Conservation (phyloP, 768 basidiomycete species). For the Saitozyma sp. region DNA sequence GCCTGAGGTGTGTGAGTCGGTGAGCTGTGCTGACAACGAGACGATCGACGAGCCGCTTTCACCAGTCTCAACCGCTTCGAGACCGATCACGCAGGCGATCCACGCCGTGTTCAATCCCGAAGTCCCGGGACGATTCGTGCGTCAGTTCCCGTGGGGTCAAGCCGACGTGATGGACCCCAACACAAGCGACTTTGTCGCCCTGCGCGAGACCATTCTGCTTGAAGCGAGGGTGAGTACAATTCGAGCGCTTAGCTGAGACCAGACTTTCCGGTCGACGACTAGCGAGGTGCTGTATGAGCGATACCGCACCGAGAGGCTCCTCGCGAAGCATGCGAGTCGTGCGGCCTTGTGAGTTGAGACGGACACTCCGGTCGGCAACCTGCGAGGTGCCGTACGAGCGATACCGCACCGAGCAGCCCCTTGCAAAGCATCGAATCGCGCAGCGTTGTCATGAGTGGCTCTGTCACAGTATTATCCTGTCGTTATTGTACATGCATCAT, state of each 20-base stretch:
- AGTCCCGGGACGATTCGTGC: slow-evolving; percentile 11
- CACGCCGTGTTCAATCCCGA: background rate
- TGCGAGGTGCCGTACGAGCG: slow-evolving; percentile 67
- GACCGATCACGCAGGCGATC: no score
- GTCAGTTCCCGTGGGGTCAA: slow-evolving; percentile 84
- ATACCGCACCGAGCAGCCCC: slow-evolving; percentile 40
- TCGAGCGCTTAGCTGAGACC: background rate
- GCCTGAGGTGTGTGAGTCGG: background rate
- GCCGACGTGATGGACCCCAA: slow-evolving; percentile 80
- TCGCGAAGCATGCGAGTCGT: slow-evolving; percentile 12
- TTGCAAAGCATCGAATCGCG: slow-evolving; percentile 11
- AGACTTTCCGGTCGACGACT: slow-evolving; percentile 80
- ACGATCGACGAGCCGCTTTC: no score
- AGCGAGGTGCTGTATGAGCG: slow-evolving; percentile 68
- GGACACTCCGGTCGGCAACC: slow-evolving; percentile 79
- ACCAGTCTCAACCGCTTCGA: no score
- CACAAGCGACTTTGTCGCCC: slow-evolving; percentile 83
- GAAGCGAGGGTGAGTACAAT: slow-evolving; percentile 69
- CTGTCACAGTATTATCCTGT: background rate
- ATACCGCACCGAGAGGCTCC: slow-evolving; percentile 39
- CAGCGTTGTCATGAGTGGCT: no score
- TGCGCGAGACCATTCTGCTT: slow-evolving; percentile 78
- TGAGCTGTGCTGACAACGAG: background rate
- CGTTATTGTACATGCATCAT: background rate
- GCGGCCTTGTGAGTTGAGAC: background rate